Evolutionary conservation across 305 asterid species (phyloP).

Genomic region (Fraxinus sp.): DNA sequence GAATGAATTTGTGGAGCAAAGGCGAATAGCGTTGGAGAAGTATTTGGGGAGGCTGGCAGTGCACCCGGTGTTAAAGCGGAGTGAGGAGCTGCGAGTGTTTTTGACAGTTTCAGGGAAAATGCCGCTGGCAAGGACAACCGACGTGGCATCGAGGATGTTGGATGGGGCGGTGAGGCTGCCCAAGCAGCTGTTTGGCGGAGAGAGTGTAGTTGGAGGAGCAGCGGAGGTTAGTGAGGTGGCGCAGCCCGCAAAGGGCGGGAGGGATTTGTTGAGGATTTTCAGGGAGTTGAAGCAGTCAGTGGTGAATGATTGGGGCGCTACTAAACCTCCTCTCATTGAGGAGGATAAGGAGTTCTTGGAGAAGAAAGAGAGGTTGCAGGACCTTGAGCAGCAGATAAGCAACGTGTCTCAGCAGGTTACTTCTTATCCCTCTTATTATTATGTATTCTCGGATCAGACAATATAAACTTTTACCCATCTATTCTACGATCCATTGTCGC

Average conservation of each 20-base stretch:
- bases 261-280: slow-evolving; percentile 67
- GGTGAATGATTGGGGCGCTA: slow-evolving; percentile 86
- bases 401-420: slow-evolving; percentile 89
- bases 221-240: slow-evolving; percentile 48
- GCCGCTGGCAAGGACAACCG: slow-evolving; percentile 49
- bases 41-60: slow-evolving; percentile 68
- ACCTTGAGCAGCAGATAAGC: slow-evolving; percentile 82
- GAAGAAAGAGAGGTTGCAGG: slow-evolving; percentile 67
- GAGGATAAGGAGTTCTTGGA: slow-evolving; percentile 83
- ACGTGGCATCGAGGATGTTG: slow-evolving; percentile 62
- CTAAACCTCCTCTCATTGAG: slow-evolving; percentile 66
- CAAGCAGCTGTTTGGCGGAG: slow-evolving; percentile 54
- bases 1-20: slow-evolving; percentile 80
- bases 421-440: slow-evolving; percentile 19
- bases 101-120: slow-evolving; percentile 50
- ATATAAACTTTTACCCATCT: not conserved
- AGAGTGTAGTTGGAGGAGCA: slow-evolving; percentile 32
- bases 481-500: not conserved
- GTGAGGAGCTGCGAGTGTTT: slow-evolving; percentile 75
- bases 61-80: slow-evolving; percentile 63
- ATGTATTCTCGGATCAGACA: not conserved
- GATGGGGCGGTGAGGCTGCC: slow-evolving; percentile 69
- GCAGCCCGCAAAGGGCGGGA: slow-evolving; percentile 77
- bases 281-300: slow-evolving; percentile 89
- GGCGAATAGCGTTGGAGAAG: slow-evolving; percentile 83